These are phyloP conservation scores for Cryptococcus sp. DNA, from an alignment of 1,284 basidiomycete species.

Conservation along the genomic window DNA sequence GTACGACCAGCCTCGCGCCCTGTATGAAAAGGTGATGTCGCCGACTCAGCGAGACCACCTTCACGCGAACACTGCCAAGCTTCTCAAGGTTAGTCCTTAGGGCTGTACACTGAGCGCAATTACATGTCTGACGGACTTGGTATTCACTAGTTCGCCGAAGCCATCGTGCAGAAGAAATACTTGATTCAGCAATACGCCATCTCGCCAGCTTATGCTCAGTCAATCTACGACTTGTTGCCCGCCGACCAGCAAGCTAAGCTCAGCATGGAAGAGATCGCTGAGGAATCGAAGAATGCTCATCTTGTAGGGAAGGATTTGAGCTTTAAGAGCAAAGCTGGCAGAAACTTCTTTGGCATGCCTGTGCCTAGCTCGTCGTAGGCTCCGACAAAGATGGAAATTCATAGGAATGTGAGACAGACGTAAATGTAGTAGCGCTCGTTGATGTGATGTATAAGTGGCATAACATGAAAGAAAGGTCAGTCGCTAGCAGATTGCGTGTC, in stretches of 20 bases:
- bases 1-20: constrained; percentile 45
- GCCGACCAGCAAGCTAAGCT: constrained; percentile 27
- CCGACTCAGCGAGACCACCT: constrained; percentile 37
- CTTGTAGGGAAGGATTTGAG: constrained; percentile 29
- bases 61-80: constrained; percentile 44
- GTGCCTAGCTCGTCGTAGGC: constrained; percentile 10
- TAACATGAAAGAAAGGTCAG: too few species aligned
- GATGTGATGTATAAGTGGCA: too few species aligned
- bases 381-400: too few species aligned
- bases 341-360: constrained; percentile 35
- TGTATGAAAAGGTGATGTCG: constrained; percentile 43
- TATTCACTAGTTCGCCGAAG: constrained; percentile 34
- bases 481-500: too few species aligned
- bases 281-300: constrained; percentile 32
- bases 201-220: constrained; percentile 37
- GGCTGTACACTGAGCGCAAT: background rate
- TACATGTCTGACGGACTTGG: background rate
- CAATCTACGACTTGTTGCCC: constrained; percentile 40
- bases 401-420: too few species aligned
- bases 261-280: constrained; percentile 36
- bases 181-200: constrained; percentile 46
- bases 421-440: too few species aligned
- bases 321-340: constrained; percentile 26
- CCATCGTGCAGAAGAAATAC: constrained; percentile 46
- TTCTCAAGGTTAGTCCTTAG: constrained; percentile 29